Evolutionary conservation across 2,329 filamentous ascomycete genomes (phyloP).

Genomic region (Myotisia sp.): DNA sequence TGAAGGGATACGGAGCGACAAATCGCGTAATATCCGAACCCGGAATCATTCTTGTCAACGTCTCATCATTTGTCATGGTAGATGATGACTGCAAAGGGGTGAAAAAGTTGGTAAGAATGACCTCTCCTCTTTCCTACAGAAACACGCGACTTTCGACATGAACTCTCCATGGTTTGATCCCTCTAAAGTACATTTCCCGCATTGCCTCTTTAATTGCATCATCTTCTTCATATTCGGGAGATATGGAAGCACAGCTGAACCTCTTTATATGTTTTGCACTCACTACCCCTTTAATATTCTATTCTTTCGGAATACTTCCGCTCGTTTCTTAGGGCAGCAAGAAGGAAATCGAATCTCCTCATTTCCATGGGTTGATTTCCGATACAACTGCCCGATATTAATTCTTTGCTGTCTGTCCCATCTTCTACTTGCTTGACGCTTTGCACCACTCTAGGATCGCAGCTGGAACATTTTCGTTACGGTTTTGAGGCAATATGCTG

Average conservation of each 20-base stretch:
- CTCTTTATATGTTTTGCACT: no score
- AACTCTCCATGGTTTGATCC: no score
- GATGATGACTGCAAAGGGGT: constrained; percentile 47
- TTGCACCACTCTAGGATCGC: no score
- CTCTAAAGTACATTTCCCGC: constrained; percentile 1
- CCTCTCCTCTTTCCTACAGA: constrained; percentile 6
- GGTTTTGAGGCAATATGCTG: no score
- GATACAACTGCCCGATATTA: constrained; percentile 47
- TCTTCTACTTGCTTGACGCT: no score
- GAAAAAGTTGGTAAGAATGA: constrained; percentile 23
- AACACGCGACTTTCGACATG: no score
- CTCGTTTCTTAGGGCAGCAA: constrained; percentile 38
- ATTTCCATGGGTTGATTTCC: constrained; percentile 37
- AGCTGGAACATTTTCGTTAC: no score
- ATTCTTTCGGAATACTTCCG: no score
- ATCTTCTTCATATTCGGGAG: no score
- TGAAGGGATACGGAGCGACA: constrained; percentile 71
- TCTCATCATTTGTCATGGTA: constrained; percentile 59
- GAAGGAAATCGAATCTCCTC: constrained; percentile 39
- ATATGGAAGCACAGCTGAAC: no score
- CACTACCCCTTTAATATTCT: no score
- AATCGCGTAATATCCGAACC: constrained; percentile 53
- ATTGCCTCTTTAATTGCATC: no score
- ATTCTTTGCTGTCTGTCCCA: constrained; percentile 13
- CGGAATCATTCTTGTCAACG: constrained; percentile 64